Evolutionary conservation across 2,329 filamentous ascomycete genomes (phyloP), one percentile per base, ranked within the genome.

Genomic region (Trichoderma harzianum): DNA sequence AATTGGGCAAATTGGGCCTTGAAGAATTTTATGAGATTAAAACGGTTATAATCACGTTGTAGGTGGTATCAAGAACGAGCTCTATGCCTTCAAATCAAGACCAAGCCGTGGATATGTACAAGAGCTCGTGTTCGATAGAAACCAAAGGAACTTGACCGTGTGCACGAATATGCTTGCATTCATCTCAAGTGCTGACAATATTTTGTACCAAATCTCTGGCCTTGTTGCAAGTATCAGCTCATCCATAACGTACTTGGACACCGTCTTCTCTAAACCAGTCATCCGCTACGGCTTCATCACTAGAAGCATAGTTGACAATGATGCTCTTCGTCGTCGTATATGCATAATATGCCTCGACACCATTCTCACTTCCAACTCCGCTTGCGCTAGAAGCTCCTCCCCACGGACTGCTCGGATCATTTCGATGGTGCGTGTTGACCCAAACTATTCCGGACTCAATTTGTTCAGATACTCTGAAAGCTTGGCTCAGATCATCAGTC

Each of bases 311-410:
- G 78, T 92, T 93, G 73, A 93, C 86, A 34, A 92, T 88, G 0
- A 88, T 91, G 77, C 90, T 92, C 82, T 91, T 92, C 14, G 86
- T 86, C 36, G 78, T 87, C 0, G 88, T 89, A 74, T 90, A 90
- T 1, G 85, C 85, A 64, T 87, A 82, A 75, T 88, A 90, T 0
- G 89, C 88, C 76, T 91, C 91, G 0, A 90, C 75, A 0, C 91
- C 91, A 76, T 93, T 93, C 82, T 94, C 92, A 73, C 90, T 93
- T 1, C 91, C 91, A 0, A 93, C 86, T 1, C 91, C 91, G 74
- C 88, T 90, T 1, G 87, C 85, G 43, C 83, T 83, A 75, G 89
- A 89, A 34, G 87, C 83, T 1, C 91, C 89, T 30, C 91, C 91
- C 91, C 91, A 91, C 0, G 91, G 89, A 72, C 90, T 90, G 75